A percentile compares a stretch with the other conserved stretches of the same genome.
phyloP scores from a whole-genome alignment of 805 yeast species.

The Yamadazyma philogaea region DNA sequence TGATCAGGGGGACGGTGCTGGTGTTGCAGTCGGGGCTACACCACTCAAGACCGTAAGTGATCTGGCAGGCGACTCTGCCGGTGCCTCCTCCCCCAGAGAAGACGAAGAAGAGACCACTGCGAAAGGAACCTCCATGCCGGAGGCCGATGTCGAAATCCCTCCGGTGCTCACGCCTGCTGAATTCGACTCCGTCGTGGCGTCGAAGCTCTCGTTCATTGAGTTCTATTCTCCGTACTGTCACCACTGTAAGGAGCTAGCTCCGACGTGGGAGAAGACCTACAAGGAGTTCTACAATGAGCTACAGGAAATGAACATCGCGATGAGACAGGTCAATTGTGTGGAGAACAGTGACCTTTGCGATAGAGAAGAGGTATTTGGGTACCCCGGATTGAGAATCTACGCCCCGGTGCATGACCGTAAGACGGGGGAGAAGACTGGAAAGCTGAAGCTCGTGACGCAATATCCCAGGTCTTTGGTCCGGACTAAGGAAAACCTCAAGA shows the following conservation, averaged over 20 bases:
- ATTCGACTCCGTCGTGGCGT: constrained; percentile 48
- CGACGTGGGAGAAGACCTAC: constrained; percentile 75
- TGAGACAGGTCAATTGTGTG: constrained; percentile 83
- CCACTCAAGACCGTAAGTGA: too few relatives aligned
- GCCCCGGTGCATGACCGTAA: constrained; percentile 45
- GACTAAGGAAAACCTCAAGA: constrained; percentile 46
- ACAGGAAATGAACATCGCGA: constrained; percentile 42
- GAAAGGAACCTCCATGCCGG: neutral
- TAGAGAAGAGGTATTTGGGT: constrained; percentile 58
- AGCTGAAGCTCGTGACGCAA: constrained; percentile 32
- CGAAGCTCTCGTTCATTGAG: constrained; percentile 73
- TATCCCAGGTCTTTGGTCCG: constrained; percentile 49
- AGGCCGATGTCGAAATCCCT: constrained; percentile 38
- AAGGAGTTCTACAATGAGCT: constrained; percentile 45
- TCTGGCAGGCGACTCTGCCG: neutral
- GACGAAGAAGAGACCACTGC: neutral
- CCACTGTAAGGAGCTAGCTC: constrained; percentile 79
- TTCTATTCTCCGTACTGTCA: constrained; percentile 87
- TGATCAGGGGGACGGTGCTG: neutral
- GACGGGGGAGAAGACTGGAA: constrained; percentile 25
- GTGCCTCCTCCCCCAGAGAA: neutral
- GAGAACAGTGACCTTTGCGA: constrained; percentile 83
- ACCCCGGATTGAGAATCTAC: constrained; percentile 71
- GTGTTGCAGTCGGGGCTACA: too few relatives aligned
- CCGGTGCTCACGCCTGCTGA: constrained; percentile 45